These are phyloP conservation scores for Lasiodiplodia theobromae DNA, from an alignment of 2,329 filamentous ascomycete species.

Conservation along the genomic window DNA sequence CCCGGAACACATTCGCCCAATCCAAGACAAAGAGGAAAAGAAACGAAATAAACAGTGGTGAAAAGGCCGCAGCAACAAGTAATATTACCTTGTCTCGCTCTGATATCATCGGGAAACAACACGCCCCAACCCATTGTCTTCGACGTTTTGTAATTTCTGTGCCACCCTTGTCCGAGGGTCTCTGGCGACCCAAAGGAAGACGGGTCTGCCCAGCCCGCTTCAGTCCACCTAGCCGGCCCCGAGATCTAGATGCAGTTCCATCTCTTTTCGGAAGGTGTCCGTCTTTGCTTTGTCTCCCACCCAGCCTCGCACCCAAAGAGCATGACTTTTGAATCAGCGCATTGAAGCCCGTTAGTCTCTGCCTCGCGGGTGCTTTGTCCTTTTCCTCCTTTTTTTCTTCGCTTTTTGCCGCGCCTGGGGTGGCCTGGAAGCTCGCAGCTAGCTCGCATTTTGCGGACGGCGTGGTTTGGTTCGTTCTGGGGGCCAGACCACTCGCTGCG, in stretches of 20 bases:
- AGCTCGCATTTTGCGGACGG: conserved; percentile 7
- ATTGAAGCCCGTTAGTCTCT: background rate
- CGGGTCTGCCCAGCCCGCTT: conserved; percentile 12
- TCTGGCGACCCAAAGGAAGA: background rate
- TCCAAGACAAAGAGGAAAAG: conserved; percentile 19
- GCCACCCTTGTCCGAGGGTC: conserved; percentile 21
- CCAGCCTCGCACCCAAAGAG: background rate
- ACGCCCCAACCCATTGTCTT: conserved; percentile 18
- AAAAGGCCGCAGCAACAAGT: conserved; percentile 6
- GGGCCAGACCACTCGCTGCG: conserved; percentile 18
- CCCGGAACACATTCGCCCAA: background rate
- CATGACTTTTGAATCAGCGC: conserved; percentile 14
- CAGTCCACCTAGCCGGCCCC: background rate
- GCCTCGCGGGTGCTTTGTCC: background rate
- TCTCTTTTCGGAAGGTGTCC: conserved; percentile 23
- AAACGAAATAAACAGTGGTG: background rate
- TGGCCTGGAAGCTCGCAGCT: conserved; percentile 17
- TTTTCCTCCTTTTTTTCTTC: conserved; percentile 3
- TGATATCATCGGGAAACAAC: conserved; percentile 20
- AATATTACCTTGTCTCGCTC: conserved; percentile 18
- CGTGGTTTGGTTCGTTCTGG: background rate
- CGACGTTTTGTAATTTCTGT: conserved; percentile 28
- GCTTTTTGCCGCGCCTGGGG: background rate
- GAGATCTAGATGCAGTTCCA: conserved; percentile 8
- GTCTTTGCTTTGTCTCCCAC: conserved; percentile 16